These are phyloP conservation scores for Candida frijolesensis DNA, from an alignment of 1,139 yeast species.

Conservation along the genomic window DNA sequence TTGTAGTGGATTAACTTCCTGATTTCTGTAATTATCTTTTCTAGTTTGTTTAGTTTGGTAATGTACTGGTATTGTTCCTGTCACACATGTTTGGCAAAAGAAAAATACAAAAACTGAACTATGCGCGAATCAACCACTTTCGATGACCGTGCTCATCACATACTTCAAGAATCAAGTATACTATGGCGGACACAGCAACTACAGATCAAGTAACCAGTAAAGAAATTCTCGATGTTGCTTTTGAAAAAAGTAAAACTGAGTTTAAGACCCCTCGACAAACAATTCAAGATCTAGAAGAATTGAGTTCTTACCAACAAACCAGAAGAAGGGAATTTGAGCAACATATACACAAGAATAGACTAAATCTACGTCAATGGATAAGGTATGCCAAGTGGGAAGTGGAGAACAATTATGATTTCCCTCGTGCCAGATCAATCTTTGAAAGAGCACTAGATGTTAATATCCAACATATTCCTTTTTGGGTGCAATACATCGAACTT, in stretches of 20 bases:
- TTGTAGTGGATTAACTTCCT: too few relatives aligned
- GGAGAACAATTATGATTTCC: slow-evolving; percentile 70
- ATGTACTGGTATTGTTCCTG: too few relatives aligned
- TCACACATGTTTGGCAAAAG: neutral
- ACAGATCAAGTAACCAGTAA: slow-evolving; percentile 36
- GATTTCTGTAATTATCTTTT: too few relatives aligned
- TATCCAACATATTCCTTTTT: slow-evolving; percentile 72
- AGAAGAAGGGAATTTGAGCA: slow-evolving; percentile 84
- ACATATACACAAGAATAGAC: slow-evolving; percentile 78
- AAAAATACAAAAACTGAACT: neutral
- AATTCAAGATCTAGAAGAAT: slow-evolving; percentile 79
- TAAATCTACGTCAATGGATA: slow-evolving; percentile 87
- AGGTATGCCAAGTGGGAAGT: slow-evolving; percentile 89
- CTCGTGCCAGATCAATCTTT: slow-evolving; percentile 78
- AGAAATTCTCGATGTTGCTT: slow-evolving; percentile 41
- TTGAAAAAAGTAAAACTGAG: slow-evolving; percentile 27
- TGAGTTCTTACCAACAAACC: slow-evolving; percentile 70
- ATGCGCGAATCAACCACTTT: too few relatives aligned
- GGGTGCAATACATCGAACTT: slow-evolving; percentile 81
- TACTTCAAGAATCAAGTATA: neutral
- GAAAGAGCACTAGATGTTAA: slow-evolving; percentile 87
- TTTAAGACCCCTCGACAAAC: slow-evolving; percentile 44
- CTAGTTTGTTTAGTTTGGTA: too few relatives aligned
- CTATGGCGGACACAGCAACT: neutral
- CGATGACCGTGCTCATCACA: neutral